Conservation (phyloP, 345 rosid genomes). For the Citrus maxima region DNA sequence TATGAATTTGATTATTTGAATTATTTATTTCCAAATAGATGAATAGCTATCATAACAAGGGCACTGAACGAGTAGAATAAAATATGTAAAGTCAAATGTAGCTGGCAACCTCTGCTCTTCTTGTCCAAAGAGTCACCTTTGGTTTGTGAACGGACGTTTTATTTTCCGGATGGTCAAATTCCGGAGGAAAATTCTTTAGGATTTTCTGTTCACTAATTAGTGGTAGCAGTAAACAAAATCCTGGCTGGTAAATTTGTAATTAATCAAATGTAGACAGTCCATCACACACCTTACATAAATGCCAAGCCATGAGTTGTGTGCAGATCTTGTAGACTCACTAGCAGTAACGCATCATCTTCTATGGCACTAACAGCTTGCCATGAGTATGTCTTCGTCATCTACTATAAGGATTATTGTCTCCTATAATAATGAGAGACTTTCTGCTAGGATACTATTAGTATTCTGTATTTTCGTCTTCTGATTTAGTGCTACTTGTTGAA, state of each 20-base stretch:
- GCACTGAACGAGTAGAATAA: no score
- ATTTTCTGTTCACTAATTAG: not conserved
- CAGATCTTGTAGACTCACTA: no score
- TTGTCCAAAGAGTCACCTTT: not conserved
- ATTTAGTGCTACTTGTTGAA: no score
- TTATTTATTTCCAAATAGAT: not conserved
- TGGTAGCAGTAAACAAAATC: not conserved
- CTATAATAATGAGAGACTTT: no score
- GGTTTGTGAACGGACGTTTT: conserved; percentile 8
- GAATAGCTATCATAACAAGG: not conserved
- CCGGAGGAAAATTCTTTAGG: not conserved
- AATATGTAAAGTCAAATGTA: not conserved
- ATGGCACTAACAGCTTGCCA: no score
- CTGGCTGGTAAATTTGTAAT: not conserved
- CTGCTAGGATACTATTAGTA: no score
- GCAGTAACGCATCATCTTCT: no score
- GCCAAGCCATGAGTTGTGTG: no score
- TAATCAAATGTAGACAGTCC: not conserved
- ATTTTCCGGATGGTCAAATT: conserved; percentile 10
- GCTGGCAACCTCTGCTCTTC: not conserved
- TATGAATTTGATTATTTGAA: not conserved
- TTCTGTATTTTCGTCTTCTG: no score
- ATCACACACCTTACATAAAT: no score
- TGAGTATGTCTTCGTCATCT: no score
- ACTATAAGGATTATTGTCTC: no score